Conservation (phyloP, 106 monocot genomes). For the Posidonia australis region DNA sequence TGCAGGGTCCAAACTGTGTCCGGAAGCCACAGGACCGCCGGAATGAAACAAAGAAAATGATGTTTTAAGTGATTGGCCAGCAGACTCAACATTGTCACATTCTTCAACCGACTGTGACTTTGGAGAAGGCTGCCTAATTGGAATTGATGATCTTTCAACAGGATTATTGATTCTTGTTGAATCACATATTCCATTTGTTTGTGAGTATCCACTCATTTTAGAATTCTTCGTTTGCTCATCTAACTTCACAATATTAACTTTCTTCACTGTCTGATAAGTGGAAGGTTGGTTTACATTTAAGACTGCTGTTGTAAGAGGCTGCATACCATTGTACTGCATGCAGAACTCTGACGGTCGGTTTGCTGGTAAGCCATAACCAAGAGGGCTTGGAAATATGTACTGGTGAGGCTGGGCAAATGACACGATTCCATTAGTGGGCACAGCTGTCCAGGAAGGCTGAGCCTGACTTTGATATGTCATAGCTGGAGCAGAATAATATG, state of each 20-base stretch:
- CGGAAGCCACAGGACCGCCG: slow-evolving; percentile 50
- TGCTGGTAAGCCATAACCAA: slow-evolving; percentile 38
- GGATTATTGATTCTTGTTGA: background rate
- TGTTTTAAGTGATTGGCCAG: slow-evolving; percentile 13
- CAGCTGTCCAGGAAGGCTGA: slow-evolving; percentile 33
- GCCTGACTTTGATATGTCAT: slow-evolving; percentile 31
- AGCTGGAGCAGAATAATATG: slow-evolving; percentile 26
- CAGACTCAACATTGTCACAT: slow-evolving; percentile 6
- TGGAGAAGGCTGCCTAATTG: background rate
- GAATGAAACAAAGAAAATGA: slow-evolving; percentile 93
- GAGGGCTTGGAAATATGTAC: slow-evolving; percentile 27
- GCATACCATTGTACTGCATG: slow-evolving; percentile 31
- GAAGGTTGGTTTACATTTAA: slow-evolving; percentile 15
- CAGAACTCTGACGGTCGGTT: slow-evolving; percentile 25
- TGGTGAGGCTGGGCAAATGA: slow-evolving; percentile 42
- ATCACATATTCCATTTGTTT: slow-evolving; percentile 4
- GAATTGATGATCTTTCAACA: slow-evolving; percentile 8
- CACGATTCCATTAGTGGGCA: slow-evolving; percentile 28
- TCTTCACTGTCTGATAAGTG: slow-evolving; percentile 3
- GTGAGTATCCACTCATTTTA: background rate
- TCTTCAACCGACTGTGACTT: slow-evolving; percentile 3
- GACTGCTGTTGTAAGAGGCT: slow-evolving; percentile 10
- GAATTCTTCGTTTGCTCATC: slow-evolving; percentile 9
- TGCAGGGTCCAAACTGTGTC: slow-evolving; percentile 8
- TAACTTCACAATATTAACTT: slow-evolving; percentile 5